A percentile compares a stretch with the other conserved stretches of the same genome.
phyloP scores from a whole-genome alignment of 2,329 filamentous ascomycete genomes.

The Nemania sp. region DNA sequence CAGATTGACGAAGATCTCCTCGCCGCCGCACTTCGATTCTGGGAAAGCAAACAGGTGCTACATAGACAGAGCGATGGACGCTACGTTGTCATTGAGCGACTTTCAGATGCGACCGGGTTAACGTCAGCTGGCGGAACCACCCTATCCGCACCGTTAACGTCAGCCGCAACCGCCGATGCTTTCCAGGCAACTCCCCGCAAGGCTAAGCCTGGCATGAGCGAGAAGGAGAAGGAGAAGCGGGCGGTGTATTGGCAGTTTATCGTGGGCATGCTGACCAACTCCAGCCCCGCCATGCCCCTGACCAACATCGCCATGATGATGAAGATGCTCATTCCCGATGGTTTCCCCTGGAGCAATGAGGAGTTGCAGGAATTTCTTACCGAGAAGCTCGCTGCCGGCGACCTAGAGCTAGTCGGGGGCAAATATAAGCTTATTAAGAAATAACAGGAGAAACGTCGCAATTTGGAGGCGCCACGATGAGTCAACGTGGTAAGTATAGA shows the following conservation, averaged over 20 bases:
- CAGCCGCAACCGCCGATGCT: slow-evolving; percentile 28
- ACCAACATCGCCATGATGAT: slow-evolving; percentile 90
- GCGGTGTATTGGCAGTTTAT: slow-evolving; percentile 89
- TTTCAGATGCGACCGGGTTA: slow-evolving; percentile 46
- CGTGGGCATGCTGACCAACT: slow-evolving; percentile 92
- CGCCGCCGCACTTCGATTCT: slow-evolving; percentile 69
- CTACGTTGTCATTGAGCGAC: slow-evolving; percentile 71
- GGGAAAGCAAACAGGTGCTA: slow-evolving; percentile 71
- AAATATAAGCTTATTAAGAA: slow-evolving; percentile 71
- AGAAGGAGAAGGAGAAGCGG: slow-evolving; percentile 64
- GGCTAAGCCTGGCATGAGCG: slow-evolving; percentile 56
- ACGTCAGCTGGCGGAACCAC: slow-evolving; percentile 36
- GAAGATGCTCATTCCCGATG: slow-evolving; percentile 85
- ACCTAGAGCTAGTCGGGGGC: slow-evolving; percentile 70
- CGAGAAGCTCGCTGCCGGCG: slow-evolving; percentile 74
- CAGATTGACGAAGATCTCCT: slow-evolving; percentile 77
- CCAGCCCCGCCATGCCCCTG: slow-evolving; percentile 77
- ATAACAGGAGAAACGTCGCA: slow-evolving; percentile 41
- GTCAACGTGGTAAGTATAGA: slow-evolving; percentile 11
- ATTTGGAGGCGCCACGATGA: slow-evolving; percentile 2
- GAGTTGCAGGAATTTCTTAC: slow-evolving; percentile 81
- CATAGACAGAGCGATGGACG: slow-evolving; percentile 57
- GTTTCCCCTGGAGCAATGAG: slow-evolving; percentile 87
- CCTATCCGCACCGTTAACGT: slow-evolving; percentile 30
- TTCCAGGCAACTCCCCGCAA: slow-evolving; percentile 53